Percentiles rank a stretch among this genome's conserved stretches.
phyloP scores from a whole-genome alignment of 2,329 filamentous ascomycete species.

The Trichoderma asperellum region DNA sequence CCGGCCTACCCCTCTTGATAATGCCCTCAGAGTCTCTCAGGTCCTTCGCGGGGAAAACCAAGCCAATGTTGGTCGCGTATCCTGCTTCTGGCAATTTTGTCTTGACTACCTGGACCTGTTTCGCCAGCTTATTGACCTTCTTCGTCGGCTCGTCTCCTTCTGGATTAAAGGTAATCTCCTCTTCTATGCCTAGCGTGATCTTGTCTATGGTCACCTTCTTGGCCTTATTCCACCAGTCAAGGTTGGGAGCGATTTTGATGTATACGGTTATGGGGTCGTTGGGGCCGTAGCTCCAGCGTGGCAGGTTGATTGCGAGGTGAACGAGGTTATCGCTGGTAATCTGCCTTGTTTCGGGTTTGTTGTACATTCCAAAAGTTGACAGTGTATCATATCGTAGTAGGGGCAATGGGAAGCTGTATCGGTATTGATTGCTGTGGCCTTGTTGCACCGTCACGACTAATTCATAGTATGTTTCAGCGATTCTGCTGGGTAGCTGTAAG shows the following conservation, averaged over 20 bases:
- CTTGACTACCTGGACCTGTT: constrained; percentile 79
- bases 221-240: constrained; percentile 88
- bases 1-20: constrained; percentile 79
- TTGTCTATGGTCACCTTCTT: constrained; percentile 91
- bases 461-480: constrained; percentile 97
- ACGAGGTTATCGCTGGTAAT: constrained; percentile 87
- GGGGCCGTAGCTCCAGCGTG: constrained; percentile 95
- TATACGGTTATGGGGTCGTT: constrained; percentile 94
- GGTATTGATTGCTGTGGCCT: constrained; percentile 82
- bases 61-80: constrained; percentile 88
- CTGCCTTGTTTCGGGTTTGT: constrained; percentile 87
- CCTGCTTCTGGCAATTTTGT: constrained; percentile 87
- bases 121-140: constrained; percentile 84
- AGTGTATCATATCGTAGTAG: constrained; percentile 93
- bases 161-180: constrained; percentile 98
- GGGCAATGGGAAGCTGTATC: constrained; percentile 88
- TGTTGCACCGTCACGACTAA: constrained; percentile 95
- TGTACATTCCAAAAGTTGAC: constrained; percentile 99
- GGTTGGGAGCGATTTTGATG: constrained; percentile 90
- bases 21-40: constrained; percentile 85
- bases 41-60: constrained; percentile 90
- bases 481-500: constrained; percentile 85
- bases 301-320: constrained; percentile 87
- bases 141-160: constrained; percentile 94
- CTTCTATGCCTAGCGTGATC: constrained; percentile 91